These are phyloP conservation scores for Shiraia bambusicola DNA, from an alignment of 2,329 filamentous ascomycete genomes.

Conservation along the genomic window DNA sequence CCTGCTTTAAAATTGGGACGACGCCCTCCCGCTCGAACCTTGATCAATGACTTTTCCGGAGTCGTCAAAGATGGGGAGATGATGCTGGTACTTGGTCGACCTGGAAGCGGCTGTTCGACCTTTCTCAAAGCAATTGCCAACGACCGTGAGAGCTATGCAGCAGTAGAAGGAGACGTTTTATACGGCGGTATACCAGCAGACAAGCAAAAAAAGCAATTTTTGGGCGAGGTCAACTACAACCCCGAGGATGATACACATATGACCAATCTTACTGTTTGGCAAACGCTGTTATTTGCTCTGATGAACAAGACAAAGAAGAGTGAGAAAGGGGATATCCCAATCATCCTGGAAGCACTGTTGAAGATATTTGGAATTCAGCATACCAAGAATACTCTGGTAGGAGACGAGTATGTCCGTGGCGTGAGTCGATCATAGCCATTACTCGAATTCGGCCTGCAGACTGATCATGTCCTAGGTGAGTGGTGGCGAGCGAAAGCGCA, in stretches of 20 bases:
- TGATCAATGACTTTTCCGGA: constrained; percentile 69
- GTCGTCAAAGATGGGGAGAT: constrained; percentile 69
- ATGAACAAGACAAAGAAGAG: constrained; percentile 73
- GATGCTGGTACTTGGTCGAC: constrained; percentile 71
- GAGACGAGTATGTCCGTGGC: constrained; percentile 71
- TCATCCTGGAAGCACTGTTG: constrained; percentile 69
- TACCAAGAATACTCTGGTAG: constrained; percentile 72
- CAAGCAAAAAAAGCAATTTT: constrained; percentile 67
- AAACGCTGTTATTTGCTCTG: constrained; percentile 74
- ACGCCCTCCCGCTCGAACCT: constrained; percentile 52
- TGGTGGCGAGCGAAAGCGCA: constrained; percentile 78
- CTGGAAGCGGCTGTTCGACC: constrained; percentile 73
- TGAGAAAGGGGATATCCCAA: constrained; percentile 62
- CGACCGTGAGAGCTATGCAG: constrained; percentile 64
- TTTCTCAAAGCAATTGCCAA: constrained; percentile 77
- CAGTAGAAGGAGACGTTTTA: constrained; percentile 67
- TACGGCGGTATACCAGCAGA: constrained; percentile 72
- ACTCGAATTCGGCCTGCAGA: too few relatives aligned
- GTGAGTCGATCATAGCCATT: constrained; percentile 44
- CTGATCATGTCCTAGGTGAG: constrained; percentile 42
- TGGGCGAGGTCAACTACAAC: constrained; percentile 78
- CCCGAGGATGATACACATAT: constrained; percentile 77
- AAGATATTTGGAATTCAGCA: constrained; percentile 79
- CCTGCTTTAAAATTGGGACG: constrained; percentile 54
- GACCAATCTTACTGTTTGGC: constrained; percentile 72